A percentile compares a stretch with the other conserved stretches of the same genome.
These are phyloP conservation scores for Aspergillus intermedius DNA, from an alignment of 2,329 filamentous ascomycete genomes.

Conservation along the genomic window DNA sequence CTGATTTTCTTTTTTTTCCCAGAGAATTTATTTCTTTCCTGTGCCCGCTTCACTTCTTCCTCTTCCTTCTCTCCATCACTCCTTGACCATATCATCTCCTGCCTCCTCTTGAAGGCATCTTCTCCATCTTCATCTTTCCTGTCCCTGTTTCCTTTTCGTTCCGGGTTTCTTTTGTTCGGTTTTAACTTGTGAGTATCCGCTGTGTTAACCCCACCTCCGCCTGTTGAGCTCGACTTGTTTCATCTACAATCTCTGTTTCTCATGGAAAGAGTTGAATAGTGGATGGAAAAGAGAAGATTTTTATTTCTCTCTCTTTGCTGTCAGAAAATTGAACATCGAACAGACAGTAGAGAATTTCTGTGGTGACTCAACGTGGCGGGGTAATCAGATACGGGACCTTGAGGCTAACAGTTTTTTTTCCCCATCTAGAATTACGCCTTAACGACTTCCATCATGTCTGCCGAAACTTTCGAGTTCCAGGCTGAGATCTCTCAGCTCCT, in stretches of 20 bases:
- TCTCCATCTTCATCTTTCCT: slow-evolving; percentile 13
- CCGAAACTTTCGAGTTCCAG: slow-evolving; percentile 99
- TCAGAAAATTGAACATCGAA: not conserved
- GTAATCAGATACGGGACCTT: not conserved
- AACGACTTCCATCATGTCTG: slow-evolving; percentile 58
- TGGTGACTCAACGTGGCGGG: not conserved
- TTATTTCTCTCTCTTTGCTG: not conserved
- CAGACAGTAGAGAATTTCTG: not conserved
- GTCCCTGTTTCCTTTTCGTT: slow-evolving; percentile 10
- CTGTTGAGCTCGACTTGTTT: not conserved
- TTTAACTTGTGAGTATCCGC: slow-evolving; percentile 1
- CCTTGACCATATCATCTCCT: slow-evolving; percentile 2
- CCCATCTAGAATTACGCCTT: not conserved
- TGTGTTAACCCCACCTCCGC: slow-evolving; percentile 3
- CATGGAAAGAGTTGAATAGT: not conserved
- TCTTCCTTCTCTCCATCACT: slow-evolving; percentile 12
- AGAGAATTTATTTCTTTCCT: slow-evolving; percentile 5
- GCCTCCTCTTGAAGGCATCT: slow-evolving; percentile 13
- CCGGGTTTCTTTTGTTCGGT: slow-evolving; percentile 1
- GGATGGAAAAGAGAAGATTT: not conserved
- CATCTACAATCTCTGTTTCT: not conserved
- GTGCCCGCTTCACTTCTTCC: slow-evolving; percentile 11
- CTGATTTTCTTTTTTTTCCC: not conserved
- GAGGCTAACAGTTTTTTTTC: not conserved
- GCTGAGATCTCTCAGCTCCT: slow-evolving; percentile 99